phyloP scores from a whole-genome alignment of 2,329 filamentous ascomycete species.

The Fusarium sp. region DNA sequence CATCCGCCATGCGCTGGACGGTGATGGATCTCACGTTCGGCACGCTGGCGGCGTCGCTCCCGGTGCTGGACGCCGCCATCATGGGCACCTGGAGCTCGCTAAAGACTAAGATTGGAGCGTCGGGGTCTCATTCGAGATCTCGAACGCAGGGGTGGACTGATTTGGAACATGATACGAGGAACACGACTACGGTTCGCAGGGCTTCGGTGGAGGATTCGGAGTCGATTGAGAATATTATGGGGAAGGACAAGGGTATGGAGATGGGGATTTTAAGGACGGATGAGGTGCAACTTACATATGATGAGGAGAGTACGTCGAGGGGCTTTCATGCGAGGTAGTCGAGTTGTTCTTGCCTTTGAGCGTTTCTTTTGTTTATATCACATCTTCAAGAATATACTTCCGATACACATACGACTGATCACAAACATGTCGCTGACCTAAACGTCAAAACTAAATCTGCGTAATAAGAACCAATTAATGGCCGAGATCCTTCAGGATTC shows the following conservation, averaged over 20 bases:
- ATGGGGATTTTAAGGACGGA: constrained; percentile 17
- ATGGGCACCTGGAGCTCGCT: constrained; percentile 26
- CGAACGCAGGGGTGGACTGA: constrained; percentile 29
- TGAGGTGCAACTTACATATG: constrained; percentile 16
- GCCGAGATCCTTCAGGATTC: too few relatives aligned
- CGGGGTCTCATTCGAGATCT: constrained; percentile 18
- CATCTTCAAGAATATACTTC: background rate
- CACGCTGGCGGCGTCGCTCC: constrained; percentile 20
- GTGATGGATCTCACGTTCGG: constrained; percentile 23
- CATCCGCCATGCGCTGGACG: constrained; percentile 21
- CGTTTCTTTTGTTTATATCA: background rate
- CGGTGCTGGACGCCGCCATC: constrained; percentile 24
- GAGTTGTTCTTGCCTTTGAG: background rate
- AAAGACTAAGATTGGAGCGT: constrained; percentile 23
- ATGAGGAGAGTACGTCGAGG: background rate
- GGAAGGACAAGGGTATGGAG: constrained; percentile 12
- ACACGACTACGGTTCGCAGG: background rate
- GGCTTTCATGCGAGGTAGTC: background rate
- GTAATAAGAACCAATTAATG: background rate
- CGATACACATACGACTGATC: background rate
- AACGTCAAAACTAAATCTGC: background rate
- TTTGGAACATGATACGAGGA: constrained; percentile 7
- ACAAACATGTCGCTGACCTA: background rate
- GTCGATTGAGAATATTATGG: constrained; percentile 22
- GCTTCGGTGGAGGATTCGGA: background rate